Evolutionary conservation across 768 basidiomycete species (phyloP), one percentile per base, ranked within the genome.

Genomic region (Agrocybe praecox): DNA sequence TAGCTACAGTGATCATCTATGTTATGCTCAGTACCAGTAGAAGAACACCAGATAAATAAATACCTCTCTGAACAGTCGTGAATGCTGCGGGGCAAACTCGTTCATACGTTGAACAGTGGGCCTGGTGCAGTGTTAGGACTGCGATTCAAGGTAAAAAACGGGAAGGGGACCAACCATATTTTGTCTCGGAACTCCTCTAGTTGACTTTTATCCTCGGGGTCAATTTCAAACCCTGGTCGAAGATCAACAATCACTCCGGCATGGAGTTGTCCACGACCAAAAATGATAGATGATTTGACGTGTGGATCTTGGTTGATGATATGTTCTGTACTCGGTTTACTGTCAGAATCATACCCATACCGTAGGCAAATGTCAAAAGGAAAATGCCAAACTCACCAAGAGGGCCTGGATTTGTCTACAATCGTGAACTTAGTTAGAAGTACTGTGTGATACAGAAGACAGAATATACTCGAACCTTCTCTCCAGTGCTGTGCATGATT

Each of bases 1-100:
- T 67, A 1, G 75, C 60, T 21, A 80, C 65, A 5, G 78, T 49
- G 46, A 83, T 73, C 76, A 81, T 82, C 76, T 80, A 19, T 4
- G 23, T 32, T 1, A 3, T 32, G 17, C 14, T 29, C 22, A n/a
- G 21, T 21, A 14, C 7, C 11, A 19, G 14, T 15, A 51, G n/a
- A 8, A 34, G n/a, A 36, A 11, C 17, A 7, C 40, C 4, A 10
- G 42, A 1, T 1, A 7, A 22, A 15, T 12, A 10, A 32, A n/a
- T 19, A 45, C 52, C 52, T 52, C 52, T 56, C 79, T 81, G 69
- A 80, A 80, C 5, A 82, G 62, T 18, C 77, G 64, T 0, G 77
- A 79, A 59, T 81, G 79, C 26, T 70, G 64, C 9, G 81, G 80
- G 0, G 79, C 77, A 50, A 65, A 72, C 18, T 58, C 58, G 54